Evolutionary conservation across 2,329 filamentous ascomycete genomes (phyloP), one percentile per base, ranked within the genome.

Genomic region (Penicillium corylophilum): DNA sequence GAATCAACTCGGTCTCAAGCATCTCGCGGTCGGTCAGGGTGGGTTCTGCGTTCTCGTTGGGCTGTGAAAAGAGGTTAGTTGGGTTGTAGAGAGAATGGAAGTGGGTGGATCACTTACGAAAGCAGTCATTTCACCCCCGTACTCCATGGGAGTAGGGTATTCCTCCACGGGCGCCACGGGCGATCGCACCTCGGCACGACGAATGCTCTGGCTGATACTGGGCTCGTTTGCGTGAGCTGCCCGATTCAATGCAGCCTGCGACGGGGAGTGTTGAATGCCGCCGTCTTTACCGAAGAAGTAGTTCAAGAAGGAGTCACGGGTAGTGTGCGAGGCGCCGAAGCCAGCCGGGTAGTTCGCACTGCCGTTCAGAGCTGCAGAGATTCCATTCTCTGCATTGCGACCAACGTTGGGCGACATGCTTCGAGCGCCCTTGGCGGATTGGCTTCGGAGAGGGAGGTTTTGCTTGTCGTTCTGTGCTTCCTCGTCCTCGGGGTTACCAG

Each of bases 251-350:
- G 61, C 65, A 51, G 58, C 71, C 57, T 73, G 77, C 60, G 72
- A 68, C 26, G 72, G 70, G 56, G 71, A 20, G 39, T 41, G 12
- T 51, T 78, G 75, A 28, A 79, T 73, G 35, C 82, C 79, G 42
- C 89, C 89, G 55, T 99, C 94, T 70, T 99, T 97, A 64, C 94
- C 92, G 66, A 99, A 99, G 75, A 99, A 99, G 74, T 99, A 99
- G 74, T 93, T 97, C 56, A 99, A 74, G 78, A 99, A 99, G 0
- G 91, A 95, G 74, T 99, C 94, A 56, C 87, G 84, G 36, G 89
- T 84, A 54, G 77, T 82, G 50, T 86, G 85, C 44, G 81, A 70
- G 4, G 77, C 78, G 57, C 83, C 83, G 56, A 88, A 81, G 48
- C 81, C 79, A 24, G 83, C 79, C 10, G 86, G 85, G 39, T 86